Percentiles rank a stretch among this genome's conserved stretches.
Conservation (phyloP, 2,329 filamentous ascomycete species). For the Fonsecaea erecta region DNA sequence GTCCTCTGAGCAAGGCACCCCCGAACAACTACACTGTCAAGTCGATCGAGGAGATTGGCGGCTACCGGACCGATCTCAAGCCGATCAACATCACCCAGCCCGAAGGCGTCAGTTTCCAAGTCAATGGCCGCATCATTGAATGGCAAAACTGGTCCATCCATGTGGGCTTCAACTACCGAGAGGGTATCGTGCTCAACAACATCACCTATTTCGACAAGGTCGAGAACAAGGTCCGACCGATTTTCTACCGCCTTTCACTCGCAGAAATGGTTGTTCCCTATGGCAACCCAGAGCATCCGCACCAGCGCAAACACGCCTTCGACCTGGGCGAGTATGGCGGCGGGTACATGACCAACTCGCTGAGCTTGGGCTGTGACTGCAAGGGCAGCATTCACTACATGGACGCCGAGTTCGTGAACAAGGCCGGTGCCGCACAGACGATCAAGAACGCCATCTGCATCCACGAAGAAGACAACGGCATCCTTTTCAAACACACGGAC, state of each 20-base stretch:
- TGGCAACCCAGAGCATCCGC: conserved; percentile 55
- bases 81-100: conserved; percentile 87
- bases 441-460: conserved; percentile 96
- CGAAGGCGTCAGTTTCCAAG: conserved; percentile 82
- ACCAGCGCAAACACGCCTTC: conserved; percentile 55
- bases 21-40: conserved; percentile 81
- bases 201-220: conserved; percentile 84
- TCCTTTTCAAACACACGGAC: conserved; percentile 92
- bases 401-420: conserved; percentile 71
- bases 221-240: conserved; percentile 67
- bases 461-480: conserved; percentile 89
- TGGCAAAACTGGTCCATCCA: conserved; percentile 97
- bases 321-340: conserved; percentile 55
- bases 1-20: conserved; percentile 72
- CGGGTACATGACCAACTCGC: conserved; percentile 56
- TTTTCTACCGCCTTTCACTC: conserved; percentile 88
- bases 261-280: conserved; percentile 93
- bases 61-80: conserved; percentile 79
- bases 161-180: conserved; percentile 92
- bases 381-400: conserved; percentile 92
- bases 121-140: conserved; percentile 73
- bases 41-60: conserved; percentile 72
- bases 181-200: conserved; percentile 88
- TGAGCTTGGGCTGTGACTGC: conserved; percentile 62
- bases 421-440: conserved; percentile 72